Evolutionary conservation across 2,329 filamentous ascomycete species (phyloP).

Genomic region (Epichloe baconii): DNA sequence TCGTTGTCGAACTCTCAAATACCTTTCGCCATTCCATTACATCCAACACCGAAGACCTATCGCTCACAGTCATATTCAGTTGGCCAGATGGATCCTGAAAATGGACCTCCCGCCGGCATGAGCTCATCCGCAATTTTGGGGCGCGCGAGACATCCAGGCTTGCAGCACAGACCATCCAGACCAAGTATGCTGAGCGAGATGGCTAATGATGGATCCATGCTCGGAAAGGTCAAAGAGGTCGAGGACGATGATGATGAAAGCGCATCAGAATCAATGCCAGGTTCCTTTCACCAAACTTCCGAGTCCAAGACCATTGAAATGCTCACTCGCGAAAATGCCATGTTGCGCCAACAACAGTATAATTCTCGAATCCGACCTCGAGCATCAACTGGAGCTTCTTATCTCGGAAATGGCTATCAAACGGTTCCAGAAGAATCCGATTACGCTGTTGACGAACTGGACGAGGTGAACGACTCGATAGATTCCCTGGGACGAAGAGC

Average conservation of each 20-base stretch:
- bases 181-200: conserved; percentile 65
- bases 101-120: conserved; percentile 26
- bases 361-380: conserved; percentile 40
- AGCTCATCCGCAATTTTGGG: conserved; percentile 35
- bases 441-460: conserved; percentile 59
- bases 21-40: conserved; percentile 75
- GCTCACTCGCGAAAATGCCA: conserved; percentile 48
- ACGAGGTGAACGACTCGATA: conserved; percentile 43
- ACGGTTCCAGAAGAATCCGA: conserved; percentile 53
- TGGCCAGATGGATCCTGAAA: conserved; percentile 69
- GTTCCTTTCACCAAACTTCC: conserved; percentile 38
- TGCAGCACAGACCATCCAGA: conserved; percentile 71
- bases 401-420: conserved; percentile 44
- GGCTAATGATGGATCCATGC: conserved; percentile 47
- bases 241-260: conserved; percentile 54
- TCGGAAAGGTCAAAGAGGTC: conserved; percentile 58
- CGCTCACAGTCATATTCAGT: conserved; percentile 96
- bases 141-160: conserved; percentile 47
- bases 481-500: conserved; percentile 34
- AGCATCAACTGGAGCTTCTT: conserved; percentile 42
- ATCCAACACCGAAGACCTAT: conserved; percentile 84
- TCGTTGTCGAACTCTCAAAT: conserved; percentile 50
- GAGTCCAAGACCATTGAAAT: conserved; percentile 52
- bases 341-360: conserved; percentile 39
- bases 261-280: conserved; percentile 33